Conservation (phyloP, 1,284 basidiomycete species). For the Ceratobasidium papillatum region DNA sequence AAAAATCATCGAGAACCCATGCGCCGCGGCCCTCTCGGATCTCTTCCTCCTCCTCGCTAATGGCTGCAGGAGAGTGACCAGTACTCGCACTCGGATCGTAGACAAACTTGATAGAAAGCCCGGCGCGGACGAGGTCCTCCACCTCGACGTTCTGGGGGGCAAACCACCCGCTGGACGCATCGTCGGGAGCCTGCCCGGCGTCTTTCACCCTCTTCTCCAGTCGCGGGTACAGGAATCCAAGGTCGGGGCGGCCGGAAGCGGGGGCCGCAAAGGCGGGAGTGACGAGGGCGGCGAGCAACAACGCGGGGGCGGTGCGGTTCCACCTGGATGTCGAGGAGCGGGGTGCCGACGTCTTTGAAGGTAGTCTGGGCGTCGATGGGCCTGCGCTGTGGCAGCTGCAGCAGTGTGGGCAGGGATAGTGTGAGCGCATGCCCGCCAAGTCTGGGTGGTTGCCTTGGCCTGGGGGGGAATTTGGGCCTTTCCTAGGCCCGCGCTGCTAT, state of each 20-base stretch:
- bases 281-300: constrained; percentile 25
- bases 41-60: background rate
- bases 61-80: background rate
- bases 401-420: constrained; percentile 15
- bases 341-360: background rate
- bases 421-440: constrained; percentile 19
- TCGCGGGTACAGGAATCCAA: constrained; percentile 12
- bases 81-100: background rate
- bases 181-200: constrained; percentile 38
- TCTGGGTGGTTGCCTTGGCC: constrained; percentile 28
- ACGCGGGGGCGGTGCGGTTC: constrained; percentile 25
- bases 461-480: constrained; percentile 3
- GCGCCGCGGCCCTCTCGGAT: background rate
- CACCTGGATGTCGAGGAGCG: background rate
- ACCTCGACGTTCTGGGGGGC: constrained; percentile 24
- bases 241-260: background rate
- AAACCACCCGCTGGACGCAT: constrained; percentile 10
- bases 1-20: constrained; percentile 11
- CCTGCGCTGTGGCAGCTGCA: constrained; percentile 30
- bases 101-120: constrained; percentile 14
- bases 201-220: constrained; percentile 21
- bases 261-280: constrained; percentile 19
- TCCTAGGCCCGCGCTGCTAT: constrained; percentile 1
- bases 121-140: constrained; percentile 11
- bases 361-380: background rate